These are phyloP conservation scores for Paecilomyces sp. DNA, from an alignment of 2,329 filamentous ascomycete species.

Conservation along the genomic window DNA sequence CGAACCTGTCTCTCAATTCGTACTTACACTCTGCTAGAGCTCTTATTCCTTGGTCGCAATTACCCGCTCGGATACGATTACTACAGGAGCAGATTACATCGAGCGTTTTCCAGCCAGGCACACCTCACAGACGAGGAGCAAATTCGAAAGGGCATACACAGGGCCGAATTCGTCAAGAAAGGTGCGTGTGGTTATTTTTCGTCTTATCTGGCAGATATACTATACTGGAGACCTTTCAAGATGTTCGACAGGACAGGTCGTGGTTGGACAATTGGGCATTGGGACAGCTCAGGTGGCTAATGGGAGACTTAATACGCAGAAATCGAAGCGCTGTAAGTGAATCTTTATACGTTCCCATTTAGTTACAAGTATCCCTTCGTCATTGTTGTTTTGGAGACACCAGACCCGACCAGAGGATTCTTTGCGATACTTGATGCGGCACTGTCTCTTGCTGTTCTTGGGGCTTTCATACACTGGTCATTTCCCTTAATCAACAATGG, in stretches of 20 bases:
- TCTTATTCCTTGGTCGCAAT: constrained; percentile 74
- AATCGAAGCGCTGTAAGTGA: constrained; percentile 79
- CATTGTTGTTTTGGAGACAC: background rate
- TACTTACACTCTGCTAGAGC: constrained; percentile 47
- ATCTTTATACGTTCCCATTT: background rate
- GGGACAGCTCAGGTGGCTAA: background rate
- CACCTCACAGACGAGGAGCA: constrained; percentile 62
- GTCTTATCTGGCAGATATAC: background rate
- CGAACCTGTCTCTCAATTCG: background rate
- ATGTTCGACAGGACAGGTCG: background rate
- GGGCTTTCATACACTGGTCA: background rate
- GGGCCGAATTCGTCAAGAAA: constrained; percentile 86
- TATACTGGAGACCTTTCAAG: background rate
- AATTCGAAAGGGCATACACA: constrained; percentile 67
- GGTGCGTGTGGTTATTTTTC: constrained; percentile 42
- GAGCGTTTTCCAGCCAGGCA: constrained; percentile 74
- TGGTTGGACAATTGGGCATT: too few species aligned
- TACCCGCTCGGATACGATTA: constrained; percentile 82
- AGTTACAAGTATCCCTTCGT: background rate
- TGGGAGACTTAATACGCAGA: constrained; percentile 48
- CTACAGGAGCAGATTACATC: constrained; percentile 74
- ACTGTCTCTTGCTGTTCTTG: background rate
- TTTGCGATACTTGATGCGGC: background rate
- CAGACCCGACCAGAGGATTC: background rate
- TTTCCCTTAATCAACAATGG: background rate